Base-by-base conservation (phyloP, 495 filamentous ascomycete genomes). In the Neurospora sp. region DNA sequence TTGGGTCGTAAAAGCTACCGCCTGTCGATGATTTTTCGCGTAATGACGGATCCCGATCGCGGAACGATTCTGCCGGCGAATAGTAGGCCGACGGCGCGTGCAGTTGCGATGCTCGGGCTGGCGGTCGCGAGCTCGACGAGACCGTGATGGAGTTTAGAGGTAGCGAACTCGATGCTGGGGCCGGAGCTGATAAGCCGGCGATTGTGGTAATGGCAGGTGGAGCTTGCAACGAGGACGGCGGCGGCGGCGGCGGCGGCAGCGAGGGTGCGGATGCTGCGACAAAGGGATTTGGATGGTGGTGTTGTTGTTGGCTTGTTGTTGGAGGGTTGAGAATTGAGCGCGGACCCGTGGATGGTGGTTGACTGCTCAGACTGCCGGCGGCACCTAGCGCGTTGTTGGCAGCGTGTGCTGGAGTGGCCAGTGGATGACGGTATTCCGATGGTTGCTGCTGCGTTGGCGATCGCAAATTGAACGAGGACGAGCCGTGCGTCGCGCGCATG, bases 1-100 rank as follows among this genome's bases (percentile, higher is more conserved):
- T 86, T 37, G 86, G 87, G 73, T 89, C 87, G 80, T 89, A 89
- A 77, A 87, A 88, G 76, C 82, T 83, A 72, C 85, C 82, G 41
- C 81, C 71, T 10, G 73, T 74, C 31, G 81, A 31, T 65, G 53
- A 74, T 75, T 86, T 86, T 68, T 87, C 85, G 77, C 82, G 84
- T 37, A 35, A 18, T 65, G 77, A 53, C 37, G 70, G 10, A 9
- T 81, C 76, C 18, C 78, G 81, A 69, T 82, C 80, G 27, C 80
- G 77, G 38, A 73, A 72, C 53, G 53, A 65, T 35, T 65, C 53
- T 7, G 78, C 80, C 18, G 76, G 37, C 27, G 77, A 71, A 48
- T 78, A 80, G 37, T 79, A 82, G 48, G 76, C 73, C 39, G 77
- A 65, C n/a, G 80, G 78, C 44, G 80, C 76, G 73, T 82, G 80